Evolutionary conservation across 768 basidiomycete genomes (phyloP).

Genomic region (Rhodotorula toruloides): DNA sequence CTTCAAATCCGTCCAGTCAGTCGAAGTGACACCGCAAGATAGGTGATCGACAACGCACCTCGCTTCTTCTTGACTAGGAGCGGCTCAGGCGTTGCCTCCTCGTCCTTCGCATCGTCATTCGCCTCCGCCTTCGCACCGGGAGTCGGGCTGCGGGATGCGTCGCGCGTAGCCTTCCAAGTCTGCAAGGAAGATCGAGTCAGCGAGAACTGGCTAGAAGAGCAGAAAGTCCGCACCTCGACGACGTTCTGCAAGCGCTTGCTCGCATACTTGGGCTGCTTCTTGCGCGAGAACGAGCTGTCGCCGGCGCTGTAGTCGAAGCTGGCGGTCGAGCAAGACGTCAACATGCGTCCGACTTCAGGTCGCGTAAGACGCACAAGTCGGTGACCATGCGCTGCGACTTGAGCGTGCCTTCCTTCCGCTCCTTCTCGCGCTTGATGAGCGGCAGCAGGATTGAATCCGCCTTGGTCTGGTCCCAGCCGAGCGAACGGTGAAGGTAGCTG

Average conservation of each 20-base stretch:
- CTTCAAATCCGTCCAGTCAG: neutral
- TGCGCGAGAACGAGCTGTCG: conserved; percentile 12
- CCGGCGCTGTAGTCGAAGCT: conserved; percentile 37
- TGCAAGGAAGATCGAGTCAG: neutral
- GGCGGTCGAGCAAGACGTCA: neutral
- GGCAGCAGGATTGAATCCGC: conserved; percentile 35
- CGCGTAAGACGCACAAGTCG: conserved; percentile 27
- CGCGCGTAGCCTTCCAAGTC: conserved; percentile 29
- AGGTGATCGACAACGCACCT: neutral
- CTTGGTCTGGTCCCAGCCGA: conserved; percentile 39
- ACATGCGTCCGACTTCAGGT: no score
- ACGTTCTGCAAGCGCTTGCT: conserved; percentile 39
- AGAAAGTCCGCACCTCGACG: conserved; percentile 20
- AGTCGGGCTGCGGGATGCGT: no score
- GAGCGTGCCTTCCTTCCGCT: conserved; percentile 22
- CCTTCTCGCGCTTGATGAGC: conserved; percentile 39
- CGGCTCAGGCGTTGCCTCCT: neutral
- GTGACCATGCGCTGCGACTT: conserved; percentile 14
- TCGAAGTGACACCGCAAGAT: neutral
- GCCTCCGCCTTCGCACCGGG: neutral
- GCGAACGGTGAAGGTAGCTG: conserved; percentile 33
- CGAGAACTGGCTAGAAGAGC: no score
- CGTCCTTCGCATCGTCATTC: conserved; percentile 10
- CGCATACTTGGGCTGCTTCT: conserved; percentile 29
- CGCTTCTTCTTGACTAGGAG: conserved; percentile 11